These are phyloP conservation scores for Prunus kanzakura DNA, from an alignment of 306 rosid species.

Conservation along the genomic window DNA sequence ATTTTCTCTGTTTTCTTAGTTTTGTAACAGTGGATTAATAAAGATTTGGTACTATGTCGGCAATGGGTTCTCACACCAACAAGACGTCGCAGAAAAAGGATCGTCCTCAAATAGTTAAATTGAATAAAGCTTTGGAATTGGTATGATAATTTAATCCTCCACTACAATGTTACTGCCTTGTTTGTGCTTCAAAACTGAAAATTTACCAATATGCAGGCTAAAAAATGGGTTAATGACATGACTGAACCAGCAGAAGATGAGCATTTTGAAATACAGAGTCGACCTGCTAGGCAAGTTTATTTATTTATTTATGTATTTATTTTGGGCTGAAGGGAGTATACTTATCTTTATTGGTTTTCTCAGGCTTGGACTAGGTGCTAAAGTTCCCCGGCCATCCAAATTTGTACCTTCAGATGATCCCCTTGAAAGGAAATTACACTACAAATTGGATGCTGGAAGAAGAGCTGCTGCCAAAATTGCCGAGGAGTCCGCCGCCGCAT, in stretches of 20 bases:
- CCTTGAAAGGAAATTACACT: constrained; percentile 53
- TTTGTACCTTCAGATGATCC: constrained; percentile 61
- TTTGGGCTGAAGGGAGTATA: constrained; percentile 4
- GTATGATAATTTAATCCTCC: constrained; percentile 31
- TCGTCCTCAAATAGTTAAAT: constrained; percentile 55
- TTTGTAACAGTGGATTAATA: too few relatives aligned
- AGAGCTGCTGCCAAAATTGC: constrained; percentile 54
- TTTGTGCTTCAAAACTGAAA: not conserved
- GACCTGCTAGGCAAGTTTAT: constrained; percentile 53
- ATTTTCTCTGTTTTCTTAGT: too few relatives aligned
- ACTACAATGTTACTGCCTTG: not conserved
- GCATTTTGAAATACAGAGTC: constrained; percentile 32
- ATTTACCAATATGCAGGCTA: constrained; percentile 54
- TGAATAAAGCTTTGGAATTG: constrained; percentile 68
- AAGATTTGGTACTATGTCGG: too few relatives aligned
- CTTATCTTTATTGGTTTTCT: constrained; percentile 6
- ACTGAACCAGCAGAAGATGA: constrained; percentile 49
- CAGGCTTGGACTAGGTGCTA: constrained; percentile 94
- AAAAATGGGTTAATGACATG: constrained; percentile 73
- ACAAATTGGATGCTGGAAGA: constrained; percentile 52
- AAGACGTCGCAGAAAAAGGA: constrained; percentile 37
- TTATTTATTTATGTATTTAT: not conserved
- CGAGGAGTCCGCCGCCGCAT: constrained; percentile 24
- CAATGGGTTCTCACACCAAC: constrained; percentile 8
- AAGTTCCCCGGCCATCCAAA: constrained; percentile 53